Conservation (phyloP, 805 yeast genomes). For the Teunomyces cretensis region DNA sequence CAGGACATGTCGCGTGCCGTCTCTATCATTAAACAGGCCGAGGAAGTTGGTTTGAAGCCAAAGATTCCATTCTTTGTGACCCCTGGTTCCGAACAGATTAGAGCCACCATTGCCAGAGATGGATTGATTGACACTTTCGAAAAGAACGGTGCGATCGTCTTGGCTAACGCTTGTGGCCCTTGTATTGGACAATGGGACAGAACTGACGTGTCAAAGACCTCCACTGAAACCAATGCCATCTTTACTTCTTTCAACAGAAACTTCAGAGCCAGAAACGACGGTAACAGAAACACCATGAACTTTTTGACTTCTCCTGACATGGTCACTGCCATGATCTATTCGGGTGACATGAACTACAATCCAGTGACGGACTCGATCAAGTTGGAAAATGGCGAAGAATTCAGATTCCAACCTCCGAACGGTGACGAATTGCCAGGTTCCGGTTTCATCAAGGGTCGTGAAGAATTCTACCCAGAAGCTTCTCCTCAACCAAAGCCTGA, state of each 20-base stretch:
- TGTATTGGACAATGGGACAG: conserved; percentile 99
- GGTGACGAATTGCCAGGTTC: conserved; percentile 82
- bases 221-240: conserved; percentile 77
- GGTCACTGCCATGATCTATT: conserved; percentile 94
- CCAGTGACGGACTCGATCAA: conserved; percentile 85
- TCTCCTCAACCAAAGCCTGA: conserved; percentile 66
- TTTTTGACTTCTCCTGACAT: conserved; percentile 98
- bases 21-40: conserved; percentile 88
- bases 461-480: conserved; percentile 68
- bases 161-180: conserved; percentile 99
- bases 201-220: conserved; percentile 64
- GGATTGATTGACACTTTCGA: conserved; percentile 87
- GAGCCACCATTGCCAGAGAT: conserved; percentile 97
- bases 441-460: conserved; percentile 78
- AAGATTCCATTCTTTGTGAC: conserved; percentile 89
- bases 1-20: conserved; percentile 98
- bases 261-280: conserved; percentile 97
- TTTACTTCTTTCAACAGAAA: conserved; percentile 97
- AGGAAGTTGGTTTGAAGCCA: conserved; percentile 84
- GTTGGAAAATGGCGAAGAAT: conserved; percentile 65
- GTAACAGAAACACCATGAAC: conserved; percentile 96
- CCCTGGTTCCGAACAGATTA: conserved; percentile 97
- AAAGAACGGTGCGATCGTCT: conserved; percentile 89
- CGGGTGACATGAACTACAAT: conserved; percentile 90
- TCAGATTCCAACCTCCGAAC: conserved; percentile 74